These are phyloP conservation scores for Debaryomycetaceae sp. DNA, from an alignment of 1,139 yeast species.

Conservation along the genomic window DNA sequence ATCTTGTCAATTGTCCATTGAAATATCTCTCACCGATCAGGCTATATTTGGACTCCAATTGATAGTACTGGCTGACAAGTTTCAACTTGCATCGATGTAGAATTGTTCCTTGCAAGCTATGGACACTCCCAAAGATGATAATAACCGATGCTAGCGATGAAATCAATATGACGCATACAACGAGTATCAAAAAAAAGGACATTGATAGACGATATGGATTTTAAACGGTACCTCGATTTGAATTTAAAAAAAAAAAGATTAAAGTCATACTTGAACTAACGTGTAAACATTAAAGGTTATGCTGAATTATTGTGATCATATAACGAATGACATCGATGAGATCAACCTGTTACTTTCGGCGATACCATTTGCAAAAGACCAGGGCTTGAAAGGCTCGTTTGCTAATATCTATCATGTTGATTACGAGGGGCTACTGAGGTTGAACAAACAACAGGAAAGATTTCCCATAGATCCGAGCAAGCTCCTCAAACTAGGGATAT, in stretches of 20 bases:
- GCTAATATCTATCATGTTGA: slow-evolving; percentile 33
- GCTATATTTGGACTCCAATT: slow-evolving; percentile 12
- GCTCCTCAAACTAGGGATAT: slow-evolving; percentile 40
- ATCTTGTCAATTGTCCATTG: slow-evolving; percentile 14
- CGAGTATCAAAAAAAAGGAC: slow-evolving; percentile 1
- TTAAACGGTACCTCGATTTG: not conserved
- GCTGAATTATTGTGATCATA: slow-evolving; percentile 5
- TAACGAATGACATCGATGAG: slow-evolving; percentile 25
- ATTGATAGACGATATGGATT: not conserved
- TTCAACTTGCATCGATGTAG: slow-evolving; percentile 19
- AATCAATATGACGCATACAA: slow-evolving; percentile 1
- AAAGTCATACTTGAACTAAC: not conserved
- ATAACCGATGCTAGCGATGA: slow-evolving; percentile 11
- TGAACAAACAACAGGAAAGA: slow-evolving; percentile 17
- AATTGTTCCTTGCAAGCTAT: slow-evolving; percentile 39
- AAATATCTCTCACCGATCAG: slow-evolving; percentile 11
- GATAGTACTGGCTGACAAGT: slow-evolving; percentile 9
- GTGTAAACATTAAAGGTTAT: not conserved
- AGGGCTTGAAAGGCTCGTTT: slow-evolving; percentile 14
- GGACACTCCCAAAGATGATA: slow-evolving; percentile 53
- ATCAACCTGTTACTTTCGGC: slow-evolving; percentile 28
- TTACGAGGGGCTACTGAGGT: slow-evolving; percentile 23
- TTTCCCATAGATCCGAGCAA: slow-evolving; percentile 39
- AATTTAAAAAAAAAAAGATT: too few relatives aligned
- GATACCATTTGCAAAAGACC: slow-evolving; percentile 30